Evolutionary conservation across 768 basidiomycete genomes (phyloP).

Genomic region (Calocybe cyanea): DNA sequence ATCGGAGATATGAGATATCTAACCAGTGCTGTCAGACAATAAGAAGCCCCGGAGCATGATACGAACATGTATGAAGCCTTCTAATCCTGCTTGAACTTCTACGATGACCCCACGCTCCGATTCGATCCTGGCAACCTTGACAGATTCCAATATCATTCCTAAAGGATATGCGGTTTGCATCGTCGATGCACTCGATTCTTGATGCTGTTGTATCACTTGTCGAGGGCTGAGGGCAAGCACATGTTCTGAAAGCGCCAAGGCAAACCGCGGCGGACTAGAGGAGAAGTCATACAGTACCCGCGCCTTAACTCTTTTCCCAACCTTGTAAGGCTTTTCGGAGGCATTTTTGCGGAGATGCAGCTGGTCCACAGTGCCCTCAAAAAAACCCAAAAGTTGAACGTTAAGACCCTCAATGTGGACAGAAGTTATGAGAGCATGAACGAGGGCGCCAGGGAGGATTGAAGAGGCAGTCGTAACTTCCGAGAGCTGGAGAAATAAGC

Average conservation of each 20-base stretch:
- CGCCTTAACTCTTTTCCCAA: slow-evolving; percentile 77
- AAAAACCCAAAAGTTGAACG: slow-evolving; percentile 87
- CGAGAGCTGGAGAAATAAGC: slow-evolving; percentile 45
- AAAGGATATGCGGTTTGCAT: slow-evolving; percentile 65
- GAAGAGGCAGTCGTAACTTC: slow-evolving; percentile 78
- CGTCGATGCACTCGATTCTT: slow-evolving; percentile 15
- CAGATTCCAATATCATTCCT: slow-evolving; percentile 67
- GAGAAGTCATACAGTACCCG: slow-evolving; percentile 81
- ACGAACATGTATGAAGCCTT: slow-evolving; percentile 87
- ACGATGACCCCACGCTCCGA: slow-evolving; percentile 79
- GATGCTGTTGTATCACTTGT: slow-evolving; percentile 22
- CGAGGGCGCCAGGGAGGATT: slow-evolving; percentile 81
- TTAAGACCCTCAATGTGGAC: slow-evolving; percentile 73
- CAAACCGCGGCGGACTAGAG: slow-evolving; percentile 75
- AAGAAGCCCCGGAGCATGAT: slow-evolving; percentile 1
- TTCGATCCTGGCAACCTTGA: slow-evolving; percentile 73
- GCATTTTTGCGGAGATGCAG: slow-evolving; percentile 61
- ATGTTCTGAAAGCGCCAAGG: slow-evolving; percentile 73
- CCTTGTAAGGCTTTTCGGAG: slow-evolving; percentile 43
- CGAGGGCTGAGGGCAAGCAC: slow-evolving; percentile 53
- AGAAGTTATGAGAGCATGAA: slow-evolving; percentile 78
- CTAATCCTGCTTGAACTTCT: slow-evolving; percentile 56
- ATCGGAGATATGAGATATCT: slow-evolving; percentile 95
- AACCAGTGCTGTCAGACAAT: slow-evolving; percentile 9
- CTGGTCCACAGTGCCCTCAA: slow-evolving; percentile 84